These are phyloP conservation scores for Trichoderma citrinoviride DNA, from an alignment of 2,329 filamentous ascomycete species.

Conservation along the genomic window DNA sequence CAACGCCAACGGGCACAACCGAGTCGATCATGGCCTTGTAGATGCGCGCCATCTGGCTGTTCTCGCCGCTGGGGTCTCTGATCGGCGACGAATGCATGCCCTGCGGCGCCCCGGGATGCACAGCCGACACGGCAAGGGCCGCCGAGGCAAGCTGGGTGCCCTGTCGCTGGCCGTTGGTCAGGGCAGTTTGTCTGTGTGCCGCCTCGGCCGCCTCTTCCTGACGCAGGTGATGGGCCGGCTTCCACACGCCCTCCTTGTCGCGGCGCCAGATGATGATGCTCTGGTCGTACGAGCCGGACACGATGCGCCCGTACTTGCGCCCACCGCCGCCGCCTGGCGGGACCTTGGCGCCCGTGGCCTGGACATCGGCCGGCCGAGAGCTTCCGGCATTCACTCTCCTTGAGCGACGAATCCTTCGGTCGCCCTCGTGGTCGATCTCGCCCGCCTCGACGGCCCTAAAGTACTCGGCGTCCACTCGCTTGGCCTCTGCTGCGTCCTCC, in stretches of 20 bases:
- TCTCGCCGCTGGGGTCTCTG: constrained; percentile 23
- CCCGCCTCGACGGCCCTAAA: constrained; percentile 58
- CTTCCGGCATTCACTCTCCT: constrained; percentile 67
- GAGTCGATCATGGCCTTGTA: constrained; percentile 54
- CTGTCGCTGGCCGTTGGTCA: constrained; percentile 16
- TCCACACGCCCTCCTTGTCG: constrained; percentile 82
- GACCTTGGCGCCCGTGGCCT: constrained; percentile 78
- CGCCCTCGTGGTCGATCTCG: constrained; percentile 40
- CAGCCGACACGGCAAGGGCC: constrained; percentile 3
- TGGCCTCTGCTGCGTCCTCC: constrained; percentile 71
- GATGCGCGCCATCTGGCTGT: constrained; percentile 38
- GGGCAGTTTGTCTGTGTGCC: constrained; percentile 38
- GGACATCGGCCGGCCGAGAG: constrained; percentile 70
- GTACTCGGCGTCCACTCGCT: constrained; percentile 69
- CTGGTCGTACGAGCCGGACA: constrained; percentile 95
- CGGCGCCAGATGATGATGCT: constrained; percentile 93
- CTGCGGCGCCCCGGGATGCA: neutral
- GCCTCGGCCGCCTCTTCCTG: constrained; percentile 67
- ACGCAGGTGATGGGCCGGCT: constrained; percentile 68
- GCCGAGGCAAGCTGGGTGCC: constrained; percentile 15
- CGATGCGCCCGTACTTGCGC: constrained; percentile 86
- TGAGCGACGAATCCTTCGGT: constrained; percentile 35
- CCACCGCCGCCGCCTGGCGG: constrained; percentile 90
- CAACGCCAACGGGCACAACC: constrained; percentile 50
- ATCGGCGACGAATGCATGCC: constrained; percentile 13